Conservation (phyloP, 768 basidiomycete genomes). For the Punctularia strigosozonata region DNA sequence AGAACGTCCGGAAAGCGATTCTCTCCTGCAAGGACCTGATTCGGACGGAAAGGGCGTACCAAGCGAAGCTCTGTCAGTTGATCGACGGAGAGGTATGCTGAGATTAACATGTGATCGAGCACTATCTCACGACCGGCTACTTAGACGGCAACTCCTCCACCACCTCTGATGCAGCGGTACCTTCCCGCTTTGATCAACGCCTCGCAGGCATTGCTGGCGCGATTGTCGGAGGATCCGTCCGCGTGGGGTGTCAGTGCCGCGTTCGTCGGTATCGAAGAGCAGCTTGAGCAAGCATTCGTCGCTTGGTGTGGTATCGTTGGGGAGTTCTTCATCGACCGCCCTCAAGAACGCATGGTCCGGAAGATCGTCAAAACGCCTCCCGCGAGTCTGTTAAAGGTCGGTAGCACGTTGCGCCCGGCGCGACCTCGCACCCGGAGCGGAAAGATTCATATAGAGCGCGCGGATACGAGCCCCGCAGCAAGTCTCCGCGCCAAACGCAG, state of each 20-base stretch:
- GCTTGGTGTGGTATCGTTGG: conserved; percentile 44
- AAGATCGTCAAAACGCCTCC: no score
- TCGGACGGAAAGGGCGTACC: conserved; percentile 34
- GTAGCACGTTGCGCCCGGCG: no score
- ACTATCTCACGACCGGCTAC: background rate
- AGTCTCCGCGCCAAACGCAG: no score
- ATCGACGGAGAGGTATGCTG: conserved; percentile 22
- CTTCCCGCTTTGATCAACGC: conserved; percentile 36
- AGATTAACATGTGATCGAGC: background rate
- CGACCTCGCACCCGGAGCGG: no score
- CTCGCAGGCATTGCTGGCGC: conserved; percentile 36
- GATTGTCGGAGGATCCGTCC: conserved; percentile 51
- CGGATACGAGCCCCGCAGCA: no score
- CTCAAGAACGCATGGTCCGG: no score
- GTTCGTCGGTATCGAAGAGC: conserved; percentile 39
- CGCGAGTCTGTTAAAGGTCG: no score
- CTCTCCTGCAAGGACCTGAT: conserved; percentile 37
- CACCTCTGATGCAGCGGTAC: conserved; percentile 39
- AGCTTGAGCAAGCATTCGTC: conserved; percentile 44
- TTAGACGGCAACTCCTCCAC: conserved; percentile 30
- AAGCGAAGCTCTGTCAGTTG: conserved; percentile 23
- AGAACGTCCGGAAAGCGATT: conserved; percentile 24
- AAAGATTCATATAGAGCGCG: no score
- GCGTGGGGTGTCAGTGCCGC: conserved; percentile 53
- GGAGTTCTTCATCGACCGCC: conserved; percentile 22